Percentiles rank a stretch among this genome's conserved stretches.
These are phyloP conservation scores for Cryphonectria radicalis DNA, from an alignment of 2,329 filamentous ascomycete genomes.

Conservation along the genomic window DNA sequence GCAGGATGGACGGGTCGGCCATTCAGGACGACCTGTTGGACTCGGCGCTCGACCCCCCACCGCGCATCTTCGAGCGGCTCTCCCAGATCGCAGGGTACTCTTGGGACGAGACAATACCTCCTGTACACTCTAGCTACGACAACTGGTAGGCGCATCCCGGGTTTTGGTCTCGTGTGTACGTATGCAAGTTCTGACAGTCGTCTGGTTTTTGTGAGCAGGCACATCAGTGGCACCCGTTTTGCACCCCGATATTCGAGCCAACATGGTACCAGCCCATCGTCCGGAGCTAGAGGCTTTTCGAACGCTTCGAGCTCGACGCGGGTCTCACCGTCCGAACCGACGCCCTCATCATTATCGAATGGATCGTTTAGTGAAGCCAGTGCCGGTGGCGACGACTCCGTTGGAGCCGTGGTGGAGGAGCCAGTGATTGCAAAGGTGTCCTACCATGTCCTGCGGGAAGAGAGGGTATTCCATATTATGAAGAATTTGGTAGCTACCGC, in stretches of 20 bases:
- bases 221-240: conserved; percentile 67
- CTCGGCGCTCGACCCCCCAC: conserved; percentile 61
- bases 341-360: conserved; percentile 33
- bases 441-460: conserved; percentile 78
- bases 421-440: conserved; percentile 82
- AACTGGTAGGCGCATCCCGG: conserved; percentile 66
- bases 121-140: conserved; percentile 76
- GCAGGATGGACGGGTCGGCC: conserved; percentile 56
- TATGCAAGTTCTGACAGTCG: conserved; percentile 28
- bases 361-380: conserved; percentile 23
- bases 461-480: conserved; percentile 84
- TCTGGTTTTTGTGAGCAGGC: conserved; percentile 48
- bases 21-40: conserved; percentile 52
- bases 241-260: conserved; percentile 51
- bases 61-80: conserved; percentile 73
- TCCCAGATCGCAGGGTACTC: conserved; percentile 74
- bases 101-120: conserved; percentile 69
- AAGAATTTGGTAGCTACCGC: conserved; percentile 72
- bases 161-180: neutral
- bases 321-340: conserved; percentile 46
- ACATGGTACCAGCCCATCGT: conserved; percentile 50
- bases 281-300: conserved; percentile 36
- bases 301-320: conserved; percentile 45
- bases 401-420: conserved; percentile 60
- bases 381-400: conserved; percentile 33